phyloP scores from a whole-genome alignment of 2,329 filamentous ascomycete genomes.

The Botrytis porri region DNA sequence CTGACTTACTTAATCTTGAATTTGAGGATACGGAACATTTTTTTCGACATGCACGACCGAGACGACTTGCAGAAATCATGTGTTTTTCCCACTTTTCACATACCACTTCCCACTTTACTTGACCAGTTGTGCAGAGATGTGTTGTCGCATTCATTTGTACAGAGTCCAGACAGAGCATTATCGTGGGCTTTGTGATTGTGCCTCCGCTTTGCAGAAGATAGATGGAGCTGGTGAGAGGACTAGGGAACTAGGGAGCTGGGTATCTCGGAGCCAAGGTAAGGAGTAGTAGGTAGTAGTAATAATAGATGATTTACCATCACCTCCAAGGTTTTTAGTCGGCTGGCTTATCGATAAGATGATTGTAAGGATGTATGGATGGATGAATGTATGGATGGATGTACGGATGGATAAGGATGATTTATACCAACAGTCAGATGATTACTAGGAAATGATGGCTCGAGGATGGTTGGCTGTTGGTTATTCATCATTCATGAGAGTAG shows the following conservation, averaged over 20 bases:
- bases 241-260: not conserved
- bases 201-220: not conserved
- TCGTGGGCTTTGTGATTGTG: not conserved
- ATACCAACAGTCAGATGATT: not conserved
- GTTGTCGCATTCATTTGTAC: not conserved
- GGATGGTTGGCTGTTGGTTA: too few relatives aligned
- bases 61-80: not conserved
- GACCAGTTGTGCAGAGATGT: not conserved
- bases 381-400: not conserved
- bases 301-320: not conserved
- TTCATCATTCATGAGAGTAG: too few relatives aligned
- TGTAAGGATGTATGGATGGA: not conserved
- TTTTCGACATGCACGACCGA: not conserved
- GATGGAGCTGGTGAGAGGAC: not conserved
- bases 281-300: not conserved
- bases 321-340: too few relatives aligned
- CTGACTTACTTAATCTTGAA: not conserved
- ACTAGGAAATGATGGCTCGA: not conserved
- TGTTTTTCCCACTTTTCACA: not conserved
- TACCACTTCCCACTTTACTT: not conserved
- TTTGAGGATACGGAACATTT: not conserved
- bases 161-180: not conserved
- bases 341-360: slow-evolving; percentile 6
- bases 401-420: not conserved
- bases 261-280: not conserved